Conservation (phyloP, 768 basidiomycete genomes). For the Hirschioporus abietinus region DNA sequence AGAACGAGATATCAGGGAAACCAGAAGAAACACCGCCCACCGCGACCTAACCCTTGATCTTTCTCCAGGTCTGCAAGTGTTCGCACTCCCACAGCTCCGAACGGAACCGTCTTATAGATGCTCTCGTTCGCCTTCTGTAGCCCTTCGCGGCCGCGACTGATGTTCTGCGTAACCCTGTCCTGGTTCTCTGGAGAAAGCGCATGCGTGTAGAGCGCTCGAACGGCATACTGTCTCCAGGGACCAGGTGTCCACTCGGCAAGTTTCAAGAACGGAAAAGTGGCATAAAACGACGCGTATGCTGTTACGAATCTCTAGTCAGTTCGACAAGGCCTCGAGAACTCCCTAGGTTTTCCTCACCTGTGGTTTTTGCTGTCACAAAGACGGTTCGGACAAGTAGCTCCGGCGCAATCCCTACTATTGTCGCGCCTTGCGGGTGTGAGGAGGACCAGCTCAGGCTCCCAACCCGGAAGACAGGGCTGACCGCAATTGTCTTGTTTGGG, state of each 20-base stretch:
- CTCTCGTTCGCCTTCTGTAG: constrained; percentile 10
- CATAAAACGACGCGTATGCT: constrained; percentile 14
- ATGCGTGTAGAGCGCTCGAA: constrained; percentile 10
- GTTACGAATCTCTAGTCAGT: not conserved
- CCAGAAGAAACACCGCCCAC: not conserved
- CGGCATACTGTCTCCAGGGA: constrained; percentile 12
- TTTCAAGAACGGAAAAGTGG: constrained; percentile 14
- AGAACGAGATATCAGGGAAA: not conserved
- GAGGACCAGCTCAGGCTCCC: constrained; percentile 12
- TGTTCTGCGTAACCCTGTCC: constrained; percentile 6
- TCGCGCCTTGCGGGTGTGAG: constrained; percentile 15
- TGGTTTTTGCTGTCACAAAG: constrained; percentile 7
- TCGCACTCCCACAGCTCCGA: constrained; percentile 14
- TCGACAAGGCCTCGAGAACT: not conserved
- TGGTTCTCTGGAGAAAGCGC: constrained; percentile 10
- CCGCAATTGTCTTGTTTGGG: constrained; percentile 9
- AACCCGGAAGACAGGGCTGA: constrained; percentile 13
- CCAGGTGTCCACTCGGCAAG: constrained; percentile 15
- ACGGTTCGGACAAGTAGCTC: constrained; percentile 11
- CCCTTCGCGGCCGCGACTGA: constrained; percentile 5
- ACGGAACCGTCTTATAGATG: constrained; percentile 11
- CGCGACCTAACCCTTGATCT: constrained; percentile 13
- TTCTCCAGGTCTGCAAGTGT: constrained; percentile 14
- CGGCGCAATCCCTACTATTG: constrained; percentile 10
- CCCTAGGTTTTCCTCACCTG: not conserved